Evolutionary conservation across 257 asterid genomes (phyloP).

Genomic region (Schizonepeta tenuifolia): DNA sequence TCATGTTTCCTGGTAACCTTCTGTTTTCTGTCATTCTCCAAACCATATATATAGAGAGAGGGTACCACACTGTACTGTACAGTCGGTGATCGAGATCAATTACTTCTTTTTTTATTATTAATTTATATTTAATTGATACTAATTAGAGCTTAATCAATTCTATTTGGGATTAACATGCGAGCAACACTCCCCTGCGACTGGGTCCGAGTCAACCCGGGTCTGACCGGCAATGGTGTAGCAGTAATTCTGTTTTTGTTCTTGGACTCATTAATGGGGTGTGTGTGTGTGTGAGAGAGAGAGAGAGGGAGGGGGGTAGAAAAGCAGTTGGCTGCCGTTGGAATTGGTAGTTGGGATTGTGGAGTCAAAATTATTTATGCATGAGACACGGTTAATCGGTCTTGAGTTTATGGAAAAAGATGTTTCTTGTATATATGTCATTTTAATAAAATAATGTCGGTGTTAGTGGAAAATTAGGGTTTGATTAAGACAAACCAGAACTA

Average conservation of each 20-base stretch:
- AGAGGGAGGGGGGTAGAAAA: background rate
- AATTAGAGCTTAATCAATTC: too few relatives aligned
- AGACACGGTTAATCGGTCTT: conserved; percentile 14
- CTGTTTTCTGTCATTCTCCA: background rate
- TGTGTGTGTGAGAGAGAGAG: too few relatives aligned
- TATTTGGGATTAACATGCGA: too few relatives aligned
- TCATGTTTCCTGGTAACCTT: background rate
- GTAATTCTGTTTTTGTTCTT: too few relatives aligned
- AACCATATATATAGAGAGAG: background rate
- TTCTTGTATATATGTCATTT: background rate
- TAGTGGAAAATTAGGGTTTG: conserved; percentile 37
- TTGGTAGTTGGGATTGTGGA: conserved; percentile 39
- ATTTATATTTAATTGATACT: too few relatives aligned
- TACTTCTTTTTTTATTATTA: too few relatives aligned
- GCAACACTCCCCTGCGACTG: too few relatives aligned
- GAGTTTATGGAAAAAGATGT: conserved; percentile 27
- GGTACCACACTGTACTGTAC: too few relatives aligned
- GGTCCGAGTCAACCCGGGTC: too few relatives aligned
- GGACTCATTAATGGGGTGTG: too few relatives aligned
- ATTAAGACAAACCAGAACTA: conserved; percentile 39
- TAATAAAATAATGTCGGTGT: conserved; percentile 31
- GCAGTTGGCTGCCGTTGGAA: conserved; percentile 43
- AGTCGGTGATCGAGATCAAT: too few relatives aligned
- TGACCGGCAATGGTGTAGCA: too few relatives aligned
- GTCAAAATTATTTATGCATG: conserved; percentile 22